phyloP scores from a whole-genome alignment of 2,329 filamentous ascomycete species.

The Trichoderma harzianum region DNA sequence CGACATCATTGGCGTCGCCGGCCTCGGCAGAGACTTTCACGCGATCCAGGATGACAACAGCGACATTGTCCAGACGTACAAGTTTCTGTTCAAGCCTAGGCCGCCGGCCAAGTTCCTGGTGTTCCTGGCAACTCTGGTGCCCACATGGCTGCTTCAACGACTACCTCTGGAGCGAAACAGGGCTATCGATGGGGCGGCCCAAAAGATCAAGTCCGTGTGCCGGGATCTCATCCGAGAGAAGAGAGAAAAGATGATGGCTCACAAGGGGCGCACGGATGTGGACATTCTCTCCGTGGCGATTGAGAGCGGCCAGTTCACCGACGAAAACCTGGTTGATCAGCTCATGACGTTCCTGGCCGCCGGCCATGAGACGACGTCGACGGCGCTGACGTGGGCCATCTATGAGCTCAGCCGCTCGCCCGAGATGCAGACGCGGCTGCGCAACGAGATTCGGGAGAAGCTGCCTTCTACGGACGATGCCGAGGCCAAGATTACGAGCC shows the following conservation, averaged over 20 bases:
- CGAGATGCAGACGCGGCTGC: constrained; percentile 62
- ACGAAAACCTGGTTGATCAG: constrained; percentile 81
- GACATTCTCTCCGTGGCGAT: constrained; percentile 83
- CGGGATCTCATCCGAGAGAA: constrained; percentile 68
- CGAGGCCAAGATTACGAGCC: constrained; percentile 35
- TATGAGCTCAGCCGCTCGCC: constrained; percentile 67
- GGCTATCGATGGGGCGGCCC: constrained; percentile 55
- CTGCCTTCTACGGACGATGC: constrained; percentile 50
- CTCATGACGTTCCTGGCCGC: constrained; percentile 88
- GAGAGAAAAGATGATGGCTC: constrained; percentile 48
- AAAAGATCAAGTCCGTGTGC: constrained; percentile 63
- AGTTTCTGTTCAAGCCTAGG: constrained; percentile 51
- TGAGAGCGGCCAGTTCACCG: constrained; percentile 69
- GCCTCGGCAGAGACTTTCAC: constrained; percentile 68
- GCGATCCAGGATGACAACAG: constrained; percentile 60
- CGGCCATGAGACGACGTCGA: constrained; percentile 75
- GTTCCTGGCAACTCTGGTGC: constrained; percentile 60
- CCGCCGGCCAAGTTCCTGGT: constrained; percentile 52
- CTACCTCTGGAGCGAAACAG: constrained; percentile 70
- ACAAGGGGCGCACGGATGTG: constrained; percentile 49
- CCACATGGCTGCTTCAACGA: constrained; percentile 54
- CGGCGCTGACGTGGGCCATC: constrained; percentile 70
- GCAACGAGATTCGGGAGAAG: constrained; percentile 61
- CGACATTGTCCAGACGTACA: constrained; percentile 57
- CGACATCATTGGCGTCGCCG: constrained; percentile 72